These are phyloP conservation scores for Xylariaceae sp. DNA, from an alignment of 2,329 filamentous ascomycete genomes.

Conservation along the genomic window DNA sequence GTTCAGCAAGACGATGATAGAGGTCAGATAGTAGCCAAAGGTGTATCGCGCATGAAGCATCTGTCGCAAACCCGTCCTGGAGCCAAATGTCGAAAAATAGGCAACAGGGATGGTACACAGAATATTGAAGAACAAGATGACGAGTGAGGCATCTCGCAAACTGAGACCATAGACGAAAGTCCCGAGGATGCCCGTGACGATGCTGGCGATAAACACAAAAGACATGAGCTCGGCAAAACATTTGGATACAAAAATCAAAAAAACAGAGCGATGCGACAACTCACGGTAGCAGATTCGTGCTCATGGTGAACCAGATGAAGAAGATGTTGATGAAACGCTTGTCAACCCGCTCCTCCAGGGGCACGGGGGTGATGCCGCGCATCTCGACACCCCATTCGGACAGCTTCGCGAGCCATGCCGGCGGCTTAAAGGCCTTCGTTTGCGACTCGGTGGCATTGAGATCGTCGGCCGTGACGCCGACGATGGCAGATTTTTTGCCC, in stretches of 20 bases:
- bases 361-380: conserved; percentile 29
- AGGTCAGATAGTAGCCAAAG: conserved; percentile 56
- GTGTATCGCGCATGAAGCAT: conserved; percentile 61
- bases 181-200: conserved; percentile 58
- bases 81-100: conserved; percentile 53
- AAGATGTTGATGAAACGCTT: conserved; percentile 29
- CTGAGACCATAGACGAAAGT: conserved; percentile 50
- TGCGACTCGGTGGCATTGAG: conserved; percentile 1
- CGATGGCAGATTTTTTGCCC: neutral
- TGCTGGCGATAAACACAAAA: conserved; percentile 21
- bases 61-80: conserved; percentile 59
- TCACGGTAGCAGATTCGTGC: conserved; percentile 30
- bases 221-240: neutral
- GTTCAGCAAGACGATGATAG: conserved; percentile 57
- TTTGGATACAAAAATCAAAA: neutral
- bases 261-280: neutral
- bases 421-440: neutral
- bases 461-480: neutral
- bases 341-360: conserved; percentile 29
- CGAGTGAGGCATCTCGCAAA: conserved; percentile 51
- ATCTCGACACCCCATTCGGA: conserved; percentile 22
- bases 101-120: conserved; percentile 49
- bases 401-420: conserved; percentile 12
- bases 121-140: conserved; percentile 60
- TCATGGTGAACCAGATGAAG: conserved; percentile 31